A percentile compares a stretch with the other conserved stretches of the same genome.
Conservation (phyloP, 768 basidiomycete genomes). For the Trametes gibbosa region DNA sequence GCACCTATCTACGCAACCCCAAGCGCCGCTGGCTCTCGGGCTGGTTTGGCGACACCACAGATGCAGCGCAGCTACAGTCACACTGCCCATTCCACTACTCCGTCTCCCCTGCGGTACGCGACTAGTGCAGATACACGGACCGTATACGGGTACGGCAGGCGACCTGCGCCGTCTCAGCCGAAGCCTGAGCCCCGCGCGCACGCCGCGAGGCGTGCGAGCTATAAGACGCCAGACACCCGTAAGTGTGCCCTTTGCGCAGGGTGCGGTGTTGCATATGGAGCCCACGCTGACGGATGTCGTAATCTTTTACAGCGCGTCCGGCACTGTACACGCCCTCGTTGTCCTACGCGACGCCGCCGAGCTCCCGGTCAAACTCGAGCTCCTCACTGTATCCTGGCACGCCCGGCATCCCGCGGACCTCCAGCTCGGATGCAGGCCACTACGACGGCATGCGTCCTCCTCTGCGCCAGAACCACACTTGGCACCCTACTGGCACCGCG, state of each 20-base stretch:
- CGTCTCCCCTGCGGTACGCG: conserved; percentile 34
- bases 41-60: conserved; percentile 26
- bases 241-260: conserved; percentile 18
- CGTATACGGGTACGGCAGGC: conserved; percentile 33
- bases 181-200: conserved; percentile 34
- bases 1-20: conserved; percentile 28
- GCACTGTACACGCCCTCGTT: conserved; percentile 25
- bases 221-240: conserved; percentile 45
- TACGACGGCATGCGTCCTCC: conserved; percentile 41
- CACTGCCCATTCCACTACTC: conserved; percentile 33
- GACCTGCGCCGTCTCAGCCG: conserved; percentile 28
- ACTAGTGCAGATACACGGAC: conserved; percentile 29
- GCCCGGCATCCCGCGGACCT: conserved; percentile 28
- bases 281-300: conserved; percentile 5
- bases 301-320: conserved; percentile 9
- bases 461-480: conserved; percentile 46
- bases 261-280: neutral
- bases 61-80: conserved; percentile 42
- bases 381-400: conserved; percentile 46
- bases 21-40: conserved; percentile 14
- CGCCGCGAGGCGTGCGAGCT: conserved; percentile 41
- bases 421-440: conserved; percentile 39
- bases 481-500: conserved; percentile 41
- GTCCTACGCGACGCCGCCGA: conserved; percentile 34
- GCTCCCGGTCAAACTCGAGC: conserved; percentile 51